Conservation (phyloP, 257 asterid species). For the Solanum appendiculatum region DNA sequence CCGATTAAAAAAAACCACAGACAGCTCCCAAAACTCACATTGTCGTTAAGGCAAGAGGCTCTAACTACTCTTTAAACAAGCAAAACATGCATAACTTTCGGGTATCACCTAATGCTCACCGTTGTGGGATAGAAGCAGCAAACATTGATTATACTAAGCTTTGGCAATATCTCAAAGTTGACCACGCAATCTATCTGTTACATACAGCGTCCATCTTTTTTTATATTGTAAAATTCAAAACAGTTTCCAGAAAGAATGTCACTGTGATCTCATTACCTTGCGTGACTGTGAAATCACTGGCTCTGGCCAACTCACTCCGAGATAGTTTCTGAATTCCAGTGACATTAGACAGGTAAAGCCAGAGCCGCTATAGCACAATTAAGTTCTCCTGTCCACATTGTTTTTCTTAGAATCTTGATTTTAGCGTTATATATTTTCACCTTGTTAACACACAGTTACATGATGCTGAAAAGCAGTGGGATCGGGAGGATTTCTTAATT, state of each 20-base stretch:
- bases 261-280: slow-evolving; percentile 2
- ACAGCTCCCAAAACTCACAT: not conserved
- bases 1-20: not conserved
- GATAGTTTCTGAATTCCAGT: not conserved
- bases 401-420: not conserved
- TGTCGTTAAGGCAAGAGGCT: not conserved
- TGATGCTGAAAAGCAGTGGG: not conserved
- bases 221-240: not conserved
- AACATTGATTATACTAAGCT: not conserved
- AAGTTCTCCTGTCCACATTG: not conserved
- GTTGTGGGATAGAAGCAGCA: not conserved
- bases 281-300: slow-evolving; percentile 17
- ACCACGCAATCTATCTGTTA: not conserved
- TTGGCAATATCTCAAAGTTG: not conserved
- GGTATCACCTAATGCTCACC: not conserved
- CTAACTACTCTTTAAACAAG: not conserved
- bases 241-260: not conserved
- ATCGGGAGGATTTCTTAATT: not conserved
- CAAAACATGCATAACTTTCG: not conserved
- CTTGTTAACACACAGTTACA: not conserved
- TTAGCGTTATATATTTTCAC: not conserved
- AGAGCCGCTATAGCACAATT: not conserved
- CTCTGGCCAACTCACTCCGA: not conserved
- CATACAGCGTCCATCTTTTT: not conserved
- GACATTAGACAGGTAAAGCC: not conserved